Evolutionary conservation across 164 flowering plant species (phyloP), one percentile per base, ranked within the genome.

Genomic region (Chimonanthus salicifolius): DNA sequence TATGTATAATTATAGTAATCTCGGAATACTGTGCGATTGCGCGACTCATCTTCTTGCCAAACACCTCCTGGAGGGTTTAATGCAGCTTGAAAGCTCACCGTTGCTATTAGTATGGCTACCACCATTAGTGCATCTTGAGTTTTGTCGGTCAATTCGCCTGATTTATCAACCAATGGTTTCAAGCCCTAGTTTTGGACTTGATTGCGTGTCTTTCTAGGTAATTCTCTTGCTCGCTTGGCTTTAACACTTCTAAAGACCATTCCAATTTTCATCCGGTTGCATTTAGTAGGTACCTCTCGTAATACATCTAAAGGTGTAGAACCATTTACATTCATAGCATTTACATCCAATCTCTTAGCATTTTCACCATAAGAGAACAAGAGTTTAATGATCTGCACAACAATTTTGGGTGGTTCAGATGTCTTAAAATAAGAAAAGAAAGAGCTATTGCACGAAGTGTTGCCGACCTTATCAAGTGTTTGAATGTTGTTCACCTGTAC

Each of bases 11-110:
- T 33, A 33, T 33, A 33, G 33, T 33, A 33, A 33, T 1, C 2
- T 33, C 33, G 33, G 1, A 33, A 33, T 33, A 33, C 33, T 33
- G 33, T 33, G 33, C 33, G 33, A 33, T 33, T 33, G 33, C 33
- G 33, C 33, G 3, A 0, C 7, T 15, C 46, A 21, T 51, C 63
- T 7, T 70, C n/a, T 47, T 54, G 72, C 62, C 62, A n/a, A 43
- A 70, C 18, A 33, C 72, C 72, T 18, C 72, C 72, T 45, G 72
- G 72, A 70, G 72, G 72, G 63, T 33, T 51, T 4, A 51, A 6
- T 10, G n/a, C 47, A 58, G 63, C 72, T 47, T 70, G 64, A 7
- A 50, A 70, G n/a, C 62, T 70, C 13, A 70, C 62, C 16, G 72
- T 70, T 8, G 72, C 62, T 0, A 70, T 70, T 54, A 70, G 58